Evolutionary conservation across 2,329 filamentous ascomycete species (phyloP).

Genomic region (Alternaria triticina): DNA sequence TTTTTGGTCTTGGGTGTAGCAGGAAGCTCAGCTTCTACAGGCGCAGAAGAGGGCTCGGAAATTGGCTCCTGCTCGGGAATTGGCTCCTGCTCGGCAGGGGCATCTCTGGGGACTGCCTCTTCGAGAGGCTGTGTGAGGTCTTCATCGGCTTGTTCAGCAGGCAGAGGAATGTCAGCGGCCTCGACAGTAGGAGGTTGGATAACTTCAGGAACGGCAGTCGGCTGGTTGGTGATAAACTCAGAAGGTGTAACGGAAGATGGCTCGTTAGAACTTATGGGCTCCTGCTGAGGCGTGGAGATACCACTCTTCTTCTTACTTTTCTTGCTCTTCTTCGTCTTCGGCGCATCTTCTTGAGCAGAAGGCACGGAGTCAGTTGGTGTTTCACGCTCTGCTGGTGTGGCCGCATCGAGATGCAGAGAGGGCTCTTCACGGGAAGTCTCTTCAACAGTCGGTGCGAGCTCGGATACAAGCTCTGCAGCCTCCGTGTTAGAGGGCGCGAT

Average conservation of each 20-base stretch:
- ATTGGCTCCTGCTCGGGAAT: background rate
- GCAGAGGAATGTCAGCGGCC: constrained; percentile 1
- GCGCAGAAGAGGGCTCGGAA: background rate
- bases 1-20: constrained; percentile 10
- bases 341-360: constrained; percentile 9
- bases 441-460: background rate
- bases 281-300: constrained; percentile 10
- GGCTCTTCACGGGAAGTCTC: background rate
- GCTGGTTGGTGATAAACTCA: background rate
- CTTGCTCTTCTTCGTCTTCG: constrained; percentile 31
- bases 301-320: constrained; percentile 28
- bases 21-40: background rate
- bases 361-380: background rate
- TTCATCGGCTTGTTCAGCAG: background rate
- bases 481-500: background rate
- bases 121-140: background rate
- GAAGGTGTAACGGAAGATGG: constrained; percentile 1
- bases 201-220: background rate
- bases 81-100: background rate
- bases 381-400: background rate
- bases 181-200: background rate
- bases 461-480: background rate
- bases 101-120: background rate
- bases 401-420: background rate
- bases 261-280: background rate